Conservation (phyloP, 2,329 filamentous ascomycete species). For the Laburnicola sp. region DNA sequence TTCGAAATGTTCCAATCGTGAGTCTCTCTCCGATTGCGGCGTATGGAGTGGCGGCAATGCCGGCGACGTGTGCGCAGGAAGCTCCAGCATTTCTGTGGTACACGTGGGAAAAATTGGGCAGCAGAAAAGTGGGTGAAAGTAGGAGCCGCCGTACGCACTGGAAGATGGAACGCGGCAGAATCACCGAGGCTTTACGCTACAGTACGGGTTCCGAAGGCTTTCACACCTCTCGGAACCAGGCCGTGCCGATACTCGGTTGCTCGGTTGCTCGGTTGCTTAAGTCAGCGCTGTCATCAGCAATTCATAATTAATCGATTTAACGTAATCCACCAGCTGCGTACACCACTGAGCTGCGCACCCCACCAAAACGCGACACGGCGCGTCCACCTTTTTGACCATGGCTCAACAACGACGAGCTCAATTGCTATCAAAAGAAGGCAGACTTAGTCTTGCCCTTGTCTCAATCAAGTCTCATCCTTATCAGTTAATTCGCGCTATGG, state of each 20-base stretch:
- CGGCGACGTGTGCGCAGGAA: constrained; percentile 60
- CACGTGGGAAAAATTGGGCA: background rate
- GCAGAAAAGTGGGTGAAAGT: background rate
- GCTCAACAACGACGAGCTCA: too few relatives aligned
- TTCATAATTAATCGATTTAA: constrained; percentile 9
- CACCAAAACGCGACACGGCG: too few relatives aligned
- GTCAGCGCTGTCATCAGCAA: background rate
- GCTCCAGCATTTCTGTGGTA: constrained; percentile 53
- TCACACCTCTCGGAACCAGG: constrained; percentile 20
- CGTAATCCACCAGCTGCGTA: constrained; percentile 16
- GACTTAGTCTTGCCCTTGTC: too few relatives aligned
- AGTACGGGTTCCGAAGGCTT: constrained; percentile 21
- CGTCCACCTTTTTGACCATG: too few relatives aligned
- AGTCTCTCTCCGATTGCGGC: constrained; percentile 53
- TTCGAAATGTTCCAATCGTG: constrained; percentile 45
- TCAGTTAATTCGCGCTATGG: too few relatives aligned
- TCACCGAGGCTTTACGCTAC: constrained; percentile 20
- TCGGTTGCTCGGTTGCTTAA: too few relatives aligned
- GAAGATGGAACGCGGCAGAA: constrained; percentile 14
- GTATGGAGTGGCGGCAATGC: constrained; percentile 57
- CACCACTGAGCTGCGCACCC: too few relatives aligned
- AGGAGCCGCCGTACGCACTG: constrained; percentile 8
- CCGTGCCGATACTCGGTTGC: constrained; percentile 16
- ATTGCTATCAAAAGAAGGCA: too few relatives aligned
- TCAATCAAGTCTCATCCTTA: too few relatives aligned